Conservation (phyloP, 768 basidiomycete genomes). For the Gloeopeniophorella convolvens region DNA sequence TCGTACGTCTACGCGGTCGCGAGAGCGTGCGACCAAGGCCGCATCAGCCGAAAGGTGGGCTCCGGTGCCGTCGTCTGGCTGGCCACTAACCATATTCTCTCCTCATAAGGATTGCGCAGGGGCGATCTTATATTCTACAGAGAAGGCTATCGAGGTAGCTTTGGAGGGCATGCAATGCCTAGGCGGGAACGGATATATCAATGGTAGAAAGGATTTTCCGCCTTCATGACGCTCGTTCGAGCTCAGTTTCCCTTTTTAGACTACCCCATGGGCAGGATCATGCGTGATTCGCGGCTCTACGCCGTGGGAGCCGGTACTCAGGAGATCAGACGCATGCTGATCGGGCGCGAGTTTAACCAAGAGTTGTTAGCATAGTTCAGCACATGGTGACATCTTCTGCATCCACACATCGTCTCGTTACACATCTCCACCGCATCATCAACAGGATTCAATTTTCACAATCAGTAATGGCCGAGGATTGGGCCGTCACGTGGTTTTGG, state of each 20-base stretch:
- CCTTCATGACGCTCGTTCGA: not conserved
- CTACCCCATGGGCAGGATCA: slow-evolving; percentile 81
- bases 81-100: not conserved
- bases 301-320: slow-evolving; percentile 97
- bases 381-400: not conserved
- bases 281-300: slow-evolving; percentile 84
- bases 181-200: slow-evolving; percentile 95
- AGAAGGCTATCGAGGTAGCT: slow-evolving; percentile 86
- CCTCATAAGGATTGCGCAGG: slow-evolving; percentile 83
- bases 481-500: too few relatives aligned
- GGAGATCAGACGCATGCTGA: slow-evolving; percentile 90
- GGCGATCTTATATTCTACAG: slow-evolving; percentile 89
- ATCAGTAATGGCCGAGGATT: too few relatives aligned
- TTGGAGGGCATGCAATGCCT: slow-evolving; percentile 90
- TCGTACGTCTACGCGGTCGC: slow-evolving; percentile 93
- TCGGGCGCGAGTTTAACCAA: slow-evolving; percentile 88
- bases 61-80: not conserved
- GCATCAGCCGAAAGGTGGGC: slow-evolving; percentile 70
- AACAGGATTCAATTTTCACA: too few relatives aligned
- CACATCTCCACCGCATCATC: too few relatives aligned
- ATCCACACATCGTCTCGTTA: not conserved
- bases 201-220: slow-evolving; percentile 50
- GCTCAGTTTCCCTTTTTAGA: slow-evolving; percentile 40
- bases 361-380: slow-evolving; percentile 32
- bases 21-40: slow-evolving; percentile 74